Evolutionary conservation across 1,284 basidiomycete species (phyloP), one percentile per base, ranked within the genome.

Genomic region (Bothia castanella): DNA sequence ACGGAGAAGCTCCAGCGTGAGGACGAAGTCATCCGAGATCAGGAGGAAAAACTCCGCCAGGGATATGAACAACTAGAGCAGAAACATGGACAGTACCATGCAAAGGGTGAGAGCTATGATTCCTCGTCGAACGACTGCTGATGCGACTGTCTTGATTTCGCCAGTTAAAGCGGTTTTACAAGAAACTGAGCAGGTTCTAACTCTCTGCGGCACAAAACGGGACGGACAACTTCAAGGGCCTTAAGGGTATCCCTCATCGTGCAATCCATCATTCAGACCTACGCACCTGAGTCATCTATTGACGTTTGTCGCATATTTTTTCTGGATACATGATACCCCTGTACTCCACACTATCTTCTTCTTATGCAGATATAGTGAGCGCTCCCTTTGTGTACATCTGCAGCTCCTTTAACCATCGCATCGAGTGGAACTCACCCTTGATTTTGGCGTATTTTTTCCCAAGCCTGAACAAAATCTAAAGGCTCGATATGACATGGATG

Each of bases 81-180:
- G 49, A 83, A 78, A 57, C 80, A 84, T 53, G 65, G 65, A 16
- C 67, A 74, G 39, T 82, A 85, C 61, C 75, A 78, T 54, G 72
- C 72, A 29, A 82, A 78, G 70, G 80, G 84, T 82, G 48, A 50
- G 72, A 53, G 25, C 12, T 29, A 16, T 37, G n/a, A n/a, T 21
- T 43, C 23, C 17, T 47, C 8, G 11, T 47, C 35, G 11, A 12
- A 30, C 4, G 16, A 17, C 9, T 20, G 36, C 25, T 25, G 25
- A 25, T 9, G 25, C 25, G 16, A 27, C 42, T 64, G 41, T 68
- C 9, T n/a, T 34, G 17, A 34, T 23, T 47, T 51, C 25, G 19
- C 25, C 54, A 86, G 83, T 85, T 16, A 71, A 79, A 62, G 73
- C 77, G 47, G 79, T 78, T 23, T 61, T 86, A 42, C 74, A 80